Conservation (phyloP, 345 rosid genomes). For the Sisymbrium irio region DNA sequence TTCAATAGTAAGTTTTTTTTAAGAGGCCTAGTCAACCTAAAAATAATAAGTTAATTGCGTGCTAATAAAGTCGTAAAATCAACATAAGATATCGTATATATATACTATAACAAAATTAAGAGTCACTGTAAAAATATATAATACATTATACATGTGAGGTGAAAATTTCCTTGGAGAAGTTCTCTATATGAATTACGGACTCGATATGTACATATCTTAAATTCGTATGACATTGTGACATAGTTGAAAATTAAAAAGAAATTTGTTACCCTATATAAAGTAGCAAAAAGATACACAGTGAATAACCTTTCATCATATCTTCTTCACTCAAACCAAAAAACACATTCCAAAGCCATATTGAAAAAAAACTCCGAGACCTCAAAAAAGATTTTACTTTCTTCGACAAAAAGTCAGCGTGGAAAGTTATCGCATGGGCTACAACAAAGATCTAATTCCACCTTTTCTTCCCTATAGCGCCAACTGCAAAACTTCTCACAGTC, state of each 20-base stretch:
- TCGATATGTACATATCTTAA: background rate
- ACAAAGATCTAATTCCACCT: background rate
- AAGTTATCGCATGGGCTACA: constrained; percentile 9
- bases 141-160: too few relatives aligned
- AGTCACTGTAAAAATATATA: too few relatives aligned
- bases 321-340: background rate
- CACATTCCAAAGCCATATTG: background rate
- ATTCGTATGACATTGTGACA: background rate
- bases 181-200: background rate
- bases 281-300: background rate
- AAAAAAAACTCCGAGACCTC: background rate
- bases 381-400: background rate
- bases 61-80: too few relatives aligned
- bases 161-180: too few relatives aligned
- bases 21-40: too few relatives aligned
- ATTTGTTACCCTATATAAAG: background rate
- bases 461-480: background rate
- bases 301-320: background rate
- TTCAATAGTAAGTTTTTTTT: too few relatives aligned
- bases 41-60: too few relatives aligned
- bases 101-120: too few relatives aligned
- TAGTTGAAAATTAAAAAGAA: background rate
- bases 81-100: too few relatives aligned
- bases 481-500: constrained; percentile 3
- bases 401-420: background rate